These are phyloP conservation scores for Westerdykella aurantiaca DNA, from an alignment of 2,329 filamentous ascomycete species.

Conservation along the genomic window DNA sequence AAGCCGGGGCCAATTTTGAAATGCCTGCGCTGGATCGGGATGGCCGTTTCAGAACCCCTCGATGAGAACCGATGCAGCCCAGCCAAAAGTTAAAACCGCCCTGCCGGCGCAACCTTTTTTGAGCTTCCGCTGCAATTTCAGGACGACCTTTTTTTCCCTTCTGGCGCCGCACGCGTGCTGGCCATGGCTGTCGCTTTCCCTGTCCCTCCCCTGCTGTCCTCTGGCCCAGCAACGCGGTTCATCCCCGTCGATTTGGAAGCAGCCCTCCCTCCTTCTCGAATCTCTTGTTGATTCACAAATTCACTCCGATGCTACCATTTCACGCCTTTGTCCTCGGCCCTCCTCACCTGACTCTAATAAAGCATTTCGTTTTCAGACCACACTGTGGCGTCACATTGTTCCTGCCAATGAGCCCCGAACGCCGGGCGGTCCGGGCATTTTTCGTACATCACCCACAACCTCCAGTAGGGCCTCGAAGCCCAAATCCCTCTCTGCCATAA, in stretches of 20 bases:
- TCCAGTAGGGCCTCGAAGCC: no score
- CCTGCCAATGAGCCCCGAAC: no score
- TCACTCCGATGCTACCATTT: no score
- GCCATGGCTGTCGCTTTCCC: constrained; percentile 3
- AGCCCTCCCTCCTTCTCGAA: neutral
- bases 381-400: no score
- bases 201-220: neutral
- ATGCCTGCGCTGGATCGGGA: constrained; percentile 13
- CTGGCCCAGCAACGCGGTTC: neutral
- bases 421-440: no score
- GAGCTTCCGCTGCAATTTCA: constrained; percentile 9
- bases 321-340: no score
- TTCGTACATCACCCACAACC: no score
- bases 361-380: no score
- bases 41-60: constrained; percentile 17
- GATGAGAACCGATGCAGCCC: constrained; percentile 5
- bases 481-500: no score
- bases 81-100: constrained; percentile 10
- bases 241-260: no score
- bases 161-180: neutral
- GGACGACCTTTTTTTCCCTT: constrained; percentile 3
- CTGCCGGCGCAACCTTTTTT: constrained; percentile 16
- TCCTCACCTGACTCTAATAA: no score
- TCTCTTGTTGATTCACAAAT: neutral
- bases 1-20: neutral